Evolutionary conservation across 768 basidiomycete genomes (phyloP).

Genomic region (Cystofilobasidium capitatum): DNA sequence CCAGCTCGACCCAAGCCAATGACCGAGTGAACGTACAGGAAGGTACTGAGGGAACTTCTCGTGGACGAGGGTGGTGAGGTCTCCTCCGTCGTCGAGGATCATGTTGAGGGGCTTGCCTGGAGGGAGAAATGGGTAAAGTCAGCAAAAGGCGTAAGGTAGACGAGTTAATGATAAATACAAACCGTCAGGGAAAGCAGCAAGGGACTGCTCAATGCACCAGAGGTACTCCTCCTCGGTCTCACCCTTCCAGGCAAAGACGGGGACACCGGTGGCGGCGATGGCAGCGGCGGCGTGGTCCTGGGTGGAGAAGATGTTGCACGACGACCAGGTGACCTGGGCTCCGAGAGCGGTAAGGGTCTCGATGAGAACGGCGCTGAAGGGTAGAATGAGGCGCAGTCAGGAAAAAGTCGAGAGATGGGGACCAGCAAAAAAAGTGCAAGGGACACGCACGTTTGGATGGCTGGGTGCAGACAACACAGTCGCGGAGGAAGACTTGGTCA

Average conservation of each 20-base stretch:
- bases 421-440: neutral
- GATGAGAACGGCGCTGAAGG: slow-evolving; percentile 74
- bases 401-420: slow-evolving; percentile 1
- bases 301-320: slow-evolving; percentile 99
- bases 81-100: slow-evolving; percentile 99
- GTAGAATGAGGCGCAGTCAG: neutral
- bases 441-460: slow-evolving; percentile 25
- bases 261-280: slow-evolving; percentile 95
- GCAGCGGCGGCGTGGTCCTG: slow-evolving; percentile 99
- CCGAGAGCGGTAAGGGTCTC: slow-evolving; percentile 93
- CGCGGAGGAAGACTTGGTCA: neutral
- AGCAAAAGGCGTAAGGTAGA: neutral
- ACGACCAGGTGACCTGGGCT: slow-evolving; percentile 97
- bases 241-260: slow-evolving; percentile 99
- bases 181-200: slow-evolving; percentile 70
- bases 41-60: slow-evolving; percentile 92
- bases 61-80: slow-evolving; percentile 87
- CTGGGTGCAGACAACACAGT: neutral
- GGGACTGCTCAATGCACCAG: slow-evolving; percentile 96
- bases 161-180: neutral
- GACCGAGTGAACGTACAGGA: slow-evolving; percentile 45
- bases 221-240: slow-evolving; percentile 97
- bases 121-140: neutral
- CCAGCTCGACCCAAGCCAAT: neutral
- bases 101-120: slow-evolving; percentile 71